These are phyloP conservation scores for Xylaria longipes DNA, from an alignment of 495 filamentous ascomycete species.

Conservation along the genomic window DNA sequence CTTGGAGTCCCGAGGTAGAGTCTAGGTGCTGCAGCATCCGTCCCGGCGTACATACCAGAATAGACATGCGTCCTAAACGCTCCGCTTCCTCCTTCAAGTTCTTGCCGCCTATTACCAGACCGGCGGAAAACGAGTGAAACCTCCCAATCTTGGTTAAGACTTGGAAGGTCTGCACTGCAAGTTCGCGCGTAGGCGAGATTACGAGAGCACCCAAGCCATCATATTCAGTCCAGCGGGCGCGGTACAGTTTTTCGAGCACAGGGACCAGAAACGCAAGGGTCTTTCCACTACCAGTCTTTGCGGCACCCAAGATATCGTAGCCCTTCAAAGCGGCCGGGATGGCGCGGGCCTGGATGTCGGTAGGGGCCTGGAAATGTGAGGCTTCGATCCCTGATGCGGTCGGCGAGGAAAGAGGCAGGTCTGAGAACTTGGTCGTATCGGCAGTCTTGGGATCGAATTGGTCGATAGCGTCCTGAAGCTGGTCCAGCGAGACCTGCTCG, in stretches of 20 bases:
- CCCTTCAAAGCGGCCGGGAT: slow-evolving; percentile 87
- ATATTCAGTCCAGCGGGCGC: slow-evolving; percentile 83
- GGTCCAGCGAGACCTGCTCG: slow-evolving; percentile 62
- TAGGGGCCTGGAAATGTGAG: slow-evolving; percentile 89
- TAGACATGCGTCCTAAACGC: slow-evolving; percentile 91
- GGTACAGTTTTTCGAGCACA: slow-evolving; percentile 93
- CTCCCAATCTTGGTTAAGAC: slow-evolving; percentile 89
- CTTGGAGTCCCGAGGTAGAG: slow-evolving; percentile 89
- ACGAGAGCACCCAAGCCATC: slow-evolving; percentile 94
- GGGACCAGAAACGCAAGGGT: slow-evolving; percentile 93
- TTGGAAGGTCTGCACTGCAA: slow-evolving; percentile 97
- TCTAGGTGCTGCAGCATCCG: slow-evolving; percentile 95
- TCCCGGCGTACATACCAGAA: slow-evolving; percentile 94
- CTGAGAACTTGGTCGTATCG: slow-evolving; percentile 67
- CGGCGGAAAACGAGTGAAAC: slow-evolving; percentile 90
- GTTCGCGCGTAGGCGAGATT: slow-evolving; percentile 90
- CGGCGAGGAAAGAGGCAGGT: slow-evolving; percentile 86
- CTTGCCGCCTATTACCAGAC: slow-evolving; percentile 94
- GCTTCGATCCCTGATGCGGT: slow-evolving; percentile 80
- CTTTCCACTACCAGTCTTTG: slow-evolving; percentile 96
- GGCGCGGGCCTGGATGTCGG: slow-evolving; percentile 88
- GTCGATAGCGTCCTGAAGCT: slow-evolving; percentile 55
- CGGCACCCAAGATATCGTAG: slow-evolving; percentile 88
- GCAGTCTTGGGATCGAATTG: slow-evolving; percentile 54
- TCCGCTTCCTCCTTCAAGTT: slow-evolving; percentile 87